Evolutionary conservation across 2,329 filamentous ascomycete genomes (phyloP).

Genomic region (Aspergillus pseudonomiae): DNA sequence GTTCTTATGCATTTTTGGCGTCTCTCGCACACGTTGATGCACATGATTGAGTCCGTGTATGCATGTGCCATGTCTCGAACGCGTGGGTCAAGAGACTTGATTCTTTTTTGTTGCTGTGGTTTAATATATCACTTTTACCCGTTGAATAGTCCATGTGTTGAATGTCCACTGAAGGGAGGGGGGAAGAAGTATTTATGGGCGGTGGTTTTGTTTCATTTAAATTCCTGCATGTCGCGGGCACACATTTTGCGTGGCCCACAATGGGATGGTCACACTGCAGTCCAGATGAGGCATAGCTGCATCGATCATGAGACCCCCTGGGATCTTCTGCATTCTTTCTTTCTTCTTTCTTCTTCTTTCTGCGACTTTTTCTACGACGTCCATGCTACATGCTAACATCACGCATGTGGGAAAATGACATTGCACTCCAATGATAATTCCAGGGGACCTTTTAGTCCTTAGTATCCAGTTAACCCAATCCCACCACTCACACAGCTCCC

Average conservation of each 20-base stretch:
- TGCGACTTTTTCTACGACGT: neutral
- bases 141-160: slow-evolving; percentile 17
- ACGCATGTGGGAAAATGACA: neutral
- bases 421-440: neutral
- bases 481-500: neutral
- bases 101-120: slow-evolving; percentile 12
- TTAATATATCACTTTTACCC: slow-evolving; percentile 19
- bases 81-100: slow-evolving; percentile 10
- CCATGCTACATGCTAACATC: neutral
- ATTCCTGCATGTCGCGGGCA: neutral
- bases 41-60: slow-evolving; percentile 7
- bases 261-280: neutral
- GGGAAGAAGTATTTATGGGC: neutral
- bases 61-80: slow-evolving; percentile 13
- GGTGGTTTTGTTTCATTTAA: neutral
- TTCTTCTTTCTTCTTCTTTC: neutral
- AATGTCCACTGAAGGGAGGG: neutral
- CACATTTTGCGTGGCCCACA: neutral
- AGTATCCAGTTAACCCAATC: neutral
- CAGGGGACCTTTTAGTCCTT: neutral
- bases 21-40: slow-evolving; percentile 12
- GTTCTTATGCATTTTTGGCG: slow-evolving; percentile 14
- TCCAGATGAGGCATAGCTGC: slow-evolving; percentile 7
- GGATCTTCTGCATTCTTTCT: too few relatives aligned
- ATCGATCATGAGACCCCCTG: neutral